Conservation (phyloP, 352 stramenopile species). For the Ophiocytium majus region DNA sequence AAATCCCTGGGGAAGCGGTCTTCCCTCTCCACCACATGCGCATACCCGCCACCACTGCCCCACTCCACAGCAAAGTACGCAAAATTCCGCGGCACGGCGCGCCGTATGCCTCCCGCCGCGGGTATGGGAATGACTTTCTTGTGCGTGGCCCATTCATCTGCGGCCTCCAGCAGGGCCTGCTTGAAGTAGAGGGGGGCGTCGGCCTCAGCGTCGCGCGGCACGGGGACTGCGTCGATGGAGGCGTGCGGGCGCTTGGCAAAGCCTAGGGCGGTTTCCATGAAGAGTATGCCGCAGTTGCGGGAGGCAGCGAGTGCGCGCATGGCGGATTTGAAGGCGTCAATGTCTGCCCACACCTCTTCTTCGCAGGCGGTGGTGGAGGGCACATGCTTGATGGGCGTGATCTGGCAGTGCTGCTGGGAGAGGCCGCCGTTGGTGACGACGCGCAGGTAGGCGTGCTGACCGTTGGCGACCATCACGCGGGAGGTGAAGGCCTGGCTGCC, state of each 20-base stretch:
- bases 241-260: conserved; percentile 41
- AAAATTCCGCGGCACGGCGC: conserved; percentile 49
- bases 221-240: conserved; percentile 50
- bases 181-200: conserved; percentile 55
- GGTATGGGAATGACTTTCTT: conserved; percentile 48
- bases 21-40: conserved; percentile 51
- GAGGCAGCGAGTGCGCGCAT: conserved; percentile 28
- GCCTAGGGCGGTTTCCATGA: conserved; percentile 50
- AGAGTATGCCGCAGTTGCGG: conserved; percentile 30
- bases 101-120: conserved; percentile 34
- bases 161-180: conserved; percentile 52
- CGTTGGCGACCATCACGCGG: conserved; percentile 35
- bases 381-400: conserved; percentile 43
- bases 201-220: conserved; percentile 23
- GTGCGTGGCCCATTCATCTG: conserved; percentile 57
- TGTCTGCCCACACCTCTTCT: conserved; percentile 43
- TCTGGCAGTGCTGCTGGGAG: conserved; percentile 49
- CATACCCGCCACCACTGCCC: conserved; percentile 50
- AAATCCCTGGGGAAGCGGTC: conserved; percentile 47
- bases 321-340: conserved; percentile 44
- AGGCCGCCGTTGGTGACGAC: conserved; percentile 30
- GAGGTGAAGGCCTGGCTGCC: background rate
- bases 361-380: conserved; percentile 17
- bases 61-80: conserved; percentile 57
- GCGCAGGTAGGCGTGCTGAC: conserved; percentile 48